These are phyloP conservation scores for Ustilago lituana DNA, from an alignment of 1,284 basidiomycete genomes.

Conservation along the genomic window DNA sequence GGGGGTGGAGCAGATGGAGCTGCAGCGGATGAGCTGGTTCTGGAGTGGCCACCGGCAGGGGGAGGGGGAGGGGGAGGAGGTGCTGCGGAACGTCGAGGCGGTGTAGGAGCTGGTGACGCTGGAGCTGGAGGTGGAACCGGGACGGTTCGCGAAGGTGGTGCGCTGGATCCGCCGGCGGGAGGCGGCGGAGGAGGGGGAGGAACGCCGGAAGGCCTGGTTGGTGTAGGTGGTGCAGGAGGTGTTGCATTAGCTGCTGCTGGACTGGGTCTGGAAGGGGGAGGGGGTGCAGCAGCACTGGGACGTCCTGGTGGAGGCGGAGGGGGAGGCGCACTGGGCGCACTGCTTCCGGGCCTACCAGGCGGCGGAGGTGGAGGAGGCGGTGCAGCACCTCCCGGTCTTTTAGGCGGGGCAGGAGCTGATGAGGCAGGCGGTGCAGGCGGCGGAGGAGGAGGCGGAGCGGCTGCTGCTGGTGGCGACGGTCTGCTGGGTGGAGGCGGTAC, in stretches of 20 bases:
- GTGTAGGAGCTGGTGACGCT: constrained; percentile 22
- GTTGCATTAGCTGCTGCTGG: constrained; percentile 12
- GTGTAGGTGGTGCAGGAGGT: constrained; percentile 10
- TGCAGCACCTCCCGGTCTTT: not conserved
- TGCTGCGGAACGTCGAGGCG: constrained; percentile 80
- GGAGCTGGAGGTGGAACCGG: constrained; percentile 29
- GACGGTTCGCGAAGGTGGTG: constrained; percentile 22
- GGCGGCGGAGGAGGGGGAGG: constrained; percentile 28
- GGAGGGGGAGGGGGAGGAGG: constrained; percentile 77
- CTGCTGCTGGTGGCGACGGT: constrained; percentile 31
- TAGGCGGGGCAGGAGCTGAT: too few relatives aligned
- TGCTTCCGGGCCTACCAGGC: constrained; percentile 5
- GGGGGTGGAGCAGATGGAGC: constrained; percentile 70
- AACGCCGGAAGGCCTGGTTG: constrained; percentile 17
- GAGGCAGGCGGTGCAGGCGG: constrained; percentile 42
- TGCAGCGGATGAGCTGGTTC: constrained; percentile 10
- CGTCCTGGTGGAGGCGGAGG: constrained; percentile 24
- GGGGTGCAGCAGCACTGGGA: constrained; percentile 17
- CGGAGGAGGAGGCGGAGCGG: constrained; percentile 7
- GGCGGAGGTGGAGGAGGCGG: constrained; percentile 37
- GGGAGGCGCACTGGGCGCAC: constrained; percentile 6
- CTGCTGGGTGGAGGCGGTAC: constrained; percentile 44
- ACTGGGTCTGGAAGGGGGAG: constrained; percentile 16
- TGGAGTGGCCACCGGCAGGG: constrained; percentile 37
- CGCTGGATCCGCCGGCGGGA: constrained; percentile 3